Conservation (phyloP, 2,329 filamentous ascomycete species). For the Penicillium sp. region DNA sequence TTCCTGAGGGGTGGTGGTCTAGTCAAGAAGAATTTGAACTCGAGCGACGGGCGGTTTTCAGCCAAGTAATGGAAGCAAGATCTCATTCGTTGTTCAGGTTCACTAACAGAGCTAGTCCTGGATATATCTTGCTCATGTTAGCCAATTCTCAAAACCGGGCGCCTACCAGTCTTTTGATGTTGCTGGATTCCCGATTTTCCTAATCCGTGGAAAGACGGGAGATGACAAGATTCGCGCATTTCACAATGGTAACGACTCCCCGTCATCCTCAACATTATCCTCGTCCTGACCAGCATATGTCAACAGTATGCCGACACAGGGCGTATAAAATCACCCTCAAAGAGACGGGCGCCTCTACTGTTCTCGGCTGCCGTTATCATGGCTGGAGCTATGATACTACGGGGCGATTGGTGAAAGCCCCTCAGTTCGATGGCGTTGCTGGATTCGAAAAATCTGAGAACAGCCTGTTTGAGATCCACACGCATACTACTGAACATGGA, state of each 20-base stretch:
- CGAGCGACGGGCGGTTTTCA: constrained; percentile 49
- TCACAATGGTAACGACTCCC: constrained; percentile 74
- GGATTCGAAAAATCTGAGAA: constrained; percentile 56
- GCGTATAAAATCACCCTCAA: constrained; percentile 55
- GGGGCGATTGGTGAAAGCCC: constrained; percentile 57
- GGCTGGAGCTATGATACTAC: constrained; percentile 58
- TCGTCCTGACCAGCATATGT: constrained; percentile 56
- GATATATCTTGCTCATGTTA: constrained; percentile 37
- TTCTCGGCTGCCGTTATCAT: constrained; percentile 58
- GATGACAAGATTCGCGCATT: constrained; percentile 53
- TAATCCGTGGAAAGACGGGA: constrained; percentile 45
- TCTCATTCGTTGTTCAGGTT: background rate
- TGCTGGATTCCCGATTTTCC: constrained; percentile 54
- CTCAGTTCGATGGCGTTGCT: constrained; percentile 52
- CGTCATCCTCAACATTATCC: constrained; percentile 59
- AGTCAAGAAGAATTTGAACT: constrained; percentile 44
- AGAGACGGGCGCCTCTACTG: constrained; percentile 47
- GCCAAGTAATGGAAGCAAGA: constrained; percentile 34
- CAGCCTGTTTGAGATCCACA: constrained; percentile 45
- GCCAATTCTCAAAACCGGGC: constrained; percentile 49
- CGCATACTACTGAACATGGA: constrained; percentile 19
- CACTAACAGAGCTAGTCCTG: constrained; percentile 26
- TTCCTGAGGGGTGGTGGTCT: constrained; percentile 38
- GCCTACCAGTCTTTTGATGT: constrained; percentile 55
- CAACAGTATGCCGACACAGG: constrained; percentile 59